These are phyloP conservation scores for Dichotomopilus funicola DNA, from an alignment of 2,329 filamentous ascomycete species.

Conservation along the genomic window DNA sequence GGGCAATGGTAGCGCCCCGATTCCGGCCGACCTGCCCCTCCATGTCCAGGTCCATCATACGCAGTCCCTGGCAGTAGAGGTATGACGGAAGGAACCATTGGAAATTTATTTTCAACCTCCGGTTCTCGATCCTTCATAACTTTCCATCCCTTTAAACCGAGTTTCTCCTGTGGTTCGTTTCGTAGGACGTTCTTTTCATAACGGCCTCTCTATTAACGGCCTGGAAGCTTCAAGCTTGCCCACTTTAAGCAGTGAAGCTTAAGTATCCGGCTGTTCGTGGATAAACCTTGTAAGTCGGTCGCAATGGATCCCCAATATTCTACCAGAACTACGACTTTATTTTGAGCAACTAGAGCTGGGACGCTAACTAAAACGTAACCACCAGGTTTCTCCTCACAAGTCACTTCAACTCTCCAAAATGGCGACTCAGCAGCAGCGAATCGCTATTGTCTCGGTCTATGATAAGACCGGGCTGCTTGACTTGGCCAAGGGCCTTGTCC, in stretches of 20 bases:
- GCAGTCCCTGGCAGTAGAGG: not conserved
- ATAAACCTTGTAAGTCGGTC: slow-evolving; percentile 1
- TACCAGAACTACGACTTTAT: not conserved
- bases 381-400: slow-evolving; percentile 7
- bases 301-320: not conserved
- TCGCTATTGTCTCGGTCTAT: slow-evolving; percentile 94
- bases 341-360: slow-evolving; percentile 5
- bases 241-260: not conserved
- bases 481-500: slow-evolving; percentile 80
- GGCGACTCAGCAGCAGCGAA: slow-evolving; percentile 41
- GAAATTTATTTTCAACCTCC: slow-evolving; percentile 12
- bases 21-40: slow-evolving; percentile 13
- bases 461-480: slow-evolving; percentile 96
- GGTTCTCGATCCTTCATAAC: slow-evolving; percentile 3
- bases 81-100: slow-evolving; percentile 3
- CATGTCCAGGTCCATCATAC: not conserved
- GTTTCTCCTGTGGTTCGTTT: not conserved
- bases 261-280: not conserved
- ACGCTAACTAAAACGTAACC: not conserved
- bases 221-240: not conserved
- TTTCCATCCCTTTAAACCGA: not conserved
- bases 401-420: slow-evolving; percentile 25
- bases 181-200: not conserved
- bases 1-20: slow-evolving; percentile 8
- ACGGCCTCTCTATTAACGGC: not conserved